These are phyloP conservation scores for Craspedostauros australis DNA, from an alignment of 108 stramenopile species.

Conservation along the genomic window DNA sequence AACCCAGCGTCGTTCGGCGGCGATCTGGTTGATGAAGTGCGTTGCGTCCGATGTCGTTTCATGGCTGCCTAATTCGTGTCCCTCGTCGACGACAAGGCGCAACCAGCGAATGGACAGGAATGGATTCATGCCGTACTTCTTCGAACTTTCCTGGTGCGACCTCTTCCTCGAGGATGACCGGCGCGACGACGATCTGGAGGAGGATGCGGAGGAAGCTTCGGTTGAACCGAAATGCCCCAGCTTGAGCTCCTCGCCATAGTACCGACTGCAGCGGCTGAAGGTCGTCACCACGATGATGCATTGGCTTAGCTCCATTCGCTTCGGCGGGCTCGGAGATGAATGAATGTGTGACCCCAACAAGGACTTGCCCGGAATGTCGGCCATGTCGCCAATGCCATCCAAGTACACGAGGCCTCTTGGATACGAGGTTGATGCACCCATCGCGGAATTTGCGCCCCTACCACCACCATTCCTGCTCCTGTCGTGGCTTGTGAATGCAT, in stretches of 20 bases:
- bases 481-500: conserved; percentile 25
- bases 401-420: conserved; percentile 39
- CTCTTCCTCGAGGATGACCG: too few species aligned
- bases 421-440: background rate
- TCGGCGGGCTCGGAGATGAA: conserved; percentile 17
- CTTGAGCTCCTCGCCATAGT: too few species aligned
- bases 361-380: conserved; percentile 22
- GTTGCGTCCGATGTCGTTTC: conserved; percentile 28
- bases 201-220: too few species aligned
- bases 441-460: background rate
- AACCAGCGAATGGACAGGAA: conserved; percentile 50
- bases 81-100: conserved; percentile 68
- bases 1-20: conserved; percentile 77
- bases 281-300: conserved; percentile 45
- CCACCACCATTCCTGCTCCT: background rate
- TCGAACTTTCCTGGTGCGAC: too few species aligned
- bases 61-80: conserved; percentile 59
- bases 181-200: too few species aligned
- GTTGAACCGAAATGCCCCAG: too few species aligned
- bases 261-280: conserved; percentile 40
- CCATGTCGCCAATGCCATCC: conserved; percentile 48
- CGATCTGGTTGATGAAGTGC: conserved; percentile 43
- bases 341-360: conserved; percentile 15
- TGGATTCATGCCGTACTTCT: too few species aligned
- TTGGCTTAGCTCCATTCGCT: conserved; percentile 15